A percentile compares a stretch with the other conserved stretches of the same genome.
phyloP scores from a whole-genome alignment of 768 basidiomycete species.

The Tricholoma saponaceum region DNA sequence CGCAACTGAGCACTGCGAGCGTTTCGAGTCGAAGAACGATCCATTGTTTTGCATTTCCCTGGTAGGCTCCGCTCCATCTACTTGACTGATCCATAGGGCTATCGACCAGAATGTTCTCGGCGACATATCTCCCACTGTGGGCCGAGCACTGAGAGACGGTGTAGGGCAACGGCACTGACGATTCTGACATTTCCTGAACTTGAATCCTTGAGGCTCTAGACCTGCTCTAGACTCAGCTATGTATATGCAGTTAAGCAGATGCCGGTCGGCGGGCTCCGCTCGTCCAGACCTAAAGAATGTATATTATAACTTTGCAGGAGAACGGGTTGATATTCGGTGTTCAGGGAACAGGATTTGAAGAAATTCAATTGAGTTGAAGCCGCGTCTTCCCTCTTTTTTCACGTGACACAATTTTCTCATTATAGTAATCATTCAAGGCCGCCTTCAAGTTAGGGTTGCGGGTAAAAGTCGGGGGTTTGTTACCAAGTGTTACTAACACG shows the following conservation, averaged over 20 bases:
- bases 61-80: conserved; percentile 72
- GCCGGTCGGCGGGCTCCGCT: not conserved
- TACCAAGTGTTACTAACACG: too few relatives aligned
- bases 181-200: conserved; percentile 14
- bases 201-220: too few relatives aligned
- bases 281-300: not conserved
- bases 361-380: too few relatives aligned
- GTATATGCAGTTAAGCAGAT: not conserved
- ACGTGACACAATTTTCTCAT: too few relatives aligned
- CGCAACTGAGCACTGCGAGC: conserved; percentile 63
- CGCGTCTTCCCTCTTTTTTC: too few relatives aligned
- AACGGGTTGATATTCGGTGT: not conserved
- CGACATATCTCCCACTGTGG: conserved; percentile 64
- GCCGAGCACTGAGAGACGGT: conserved; percentile 60
- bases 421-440: too few relatives aligned
- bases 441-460: too few relatives aligned
- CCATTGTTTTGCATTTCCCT: conserved; percentile 63
- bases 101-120: conserved; percentile 67
- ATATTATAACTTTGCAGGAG: not conserved
- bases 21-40: conserved; percentile 61
- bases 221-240: not conserved
- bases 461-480: too few relatives aligned
- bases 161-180: conserved; percentile 36
- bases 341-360: not conserved
- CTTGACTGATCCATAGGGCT: conserved; percentile 60